A percentile compares a stretch with the other conserved stretches of the same genome.
Evolutionary conservation across 345 rosid genomes (phyloP).

Genomic region (Eucalyptus victrix): DNA sequence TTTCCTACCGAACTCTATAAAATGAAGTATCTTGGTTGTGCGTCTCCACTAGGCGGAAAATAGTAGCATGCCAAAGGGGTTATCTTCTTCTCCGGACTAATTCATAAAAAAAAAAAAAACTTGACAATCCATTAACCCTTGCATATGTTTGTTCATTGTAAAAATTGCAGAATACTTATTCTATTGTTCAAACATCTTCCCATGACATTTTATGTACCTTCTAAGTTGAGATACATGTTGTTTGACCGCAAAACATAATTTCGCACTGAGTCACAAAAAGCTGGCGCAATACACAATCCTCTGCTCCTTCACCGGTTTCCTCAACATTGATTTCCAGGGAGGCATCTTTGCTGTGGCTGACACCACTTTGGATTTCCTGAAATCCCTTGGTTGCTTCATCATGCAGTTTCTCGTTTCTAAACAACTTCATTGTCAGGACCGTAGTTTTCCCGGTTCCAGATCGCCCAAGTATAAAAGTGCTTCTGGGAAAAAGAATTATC

Average conservation of each 20-base stretch:
- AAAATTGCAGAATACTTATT: background rate
- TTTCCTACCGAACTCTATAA: background rate
- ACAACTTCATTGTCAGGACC: conserved; percentile 27
- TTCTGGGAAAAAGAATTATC: conserved; percentile 20
- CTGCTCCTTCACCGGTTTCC: background rate
- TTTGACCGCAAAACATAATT: conserved; percentile 30
- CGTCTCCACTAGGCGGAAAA: no score
- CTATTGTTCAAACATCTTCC: background rate
- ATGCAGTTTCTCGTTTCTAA: conserved; percentile 14
- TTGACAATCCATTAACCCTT: background rate
- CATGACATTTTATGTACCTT: conserved; percentile 9
- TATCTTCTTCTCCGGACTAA: background rate
- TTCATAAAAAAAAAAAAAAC: no score
- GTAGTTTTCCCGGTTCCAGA: conserved; percentile 61
- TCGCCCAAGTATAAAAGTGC: conserved; percentile 33
- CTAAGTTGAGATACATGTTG: conserved; percentile 24
- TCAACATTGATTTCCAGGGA: background rate
- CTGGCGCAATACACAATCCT: conserved; percentile 10
- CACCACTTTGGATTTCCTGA: background rate
- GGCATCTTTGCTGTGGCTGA: background rate
- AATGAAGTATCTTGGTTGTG: background rate
- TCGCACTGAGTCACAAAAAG: conserved; percentile 44
- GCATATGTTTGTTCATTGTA: background rate
- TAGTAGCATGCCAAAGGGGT: background rate
- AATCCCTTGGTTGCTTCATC: conserved; percentile 6